These are phyloP conservation scores for Lumnitzera racemosa DNA, from an alignment of 345 rosid genomes.

Conservation along the genomic window DNA sequence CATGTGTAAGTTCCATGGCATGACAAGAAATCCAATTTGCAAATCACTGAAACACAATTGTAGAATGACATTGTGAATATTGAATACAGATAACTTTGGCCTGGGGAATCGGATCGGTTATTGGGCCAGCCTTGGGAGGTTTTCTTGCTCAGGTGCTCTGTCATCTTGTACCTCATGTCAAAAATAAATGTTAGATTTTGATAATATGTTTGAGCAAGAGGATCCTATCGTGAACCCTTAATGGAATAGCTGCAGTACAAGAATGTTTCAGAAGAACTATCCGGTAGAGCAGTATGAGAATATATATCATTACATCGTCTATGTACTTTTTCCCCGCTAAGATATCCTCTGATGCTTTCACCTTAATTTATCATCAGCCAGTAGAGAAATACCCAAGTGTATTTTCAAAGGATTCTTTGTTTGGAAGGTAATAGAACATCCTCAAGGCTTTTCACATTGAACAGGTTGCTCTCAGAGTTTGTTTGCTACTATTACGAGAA, in stretches of 20 bases:
- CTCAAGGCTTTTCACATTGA: not conserved
- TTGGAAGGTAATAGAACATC: conserved; percentile 45
- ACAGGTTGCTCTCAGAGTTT: too few relatives aligned
- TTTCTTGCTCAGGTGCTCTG: conserved; percentile 74
- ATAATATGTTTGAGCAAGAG: too few relatives aligned
- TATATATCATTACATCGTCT: too few relatives aligned
- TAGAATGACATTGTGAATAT: not conserved
- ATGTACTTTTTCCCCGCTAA: too few relatives aligned
- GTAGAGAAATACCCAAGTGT: conserved; percentile 72
- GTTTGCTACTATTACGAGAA: too few relatives aligned
- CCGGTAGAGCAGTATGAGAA: too few relatives aligned
- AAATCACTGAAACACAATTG: too few relatives aligned
- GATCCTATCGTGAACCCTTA: too few relatives aligned
- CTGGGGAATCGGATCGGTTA: conserved; percentile 92
- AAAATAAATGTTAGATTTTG: too few relatives aligned
- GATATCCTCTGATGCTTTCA: too few relatives aligned
- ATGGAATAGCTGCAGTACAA: too few relatives aligned
- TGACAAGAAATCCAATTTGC: not conserved
- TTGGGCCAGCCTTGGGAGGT: conserved; percentile 97
- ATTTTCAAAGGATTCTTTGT: conserved; percentile 61
- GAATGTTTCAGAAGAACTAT: too few relatives aligned
- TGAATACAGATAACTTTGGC: conserved; percentile 70
- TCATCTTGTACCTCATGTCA: not conserved
- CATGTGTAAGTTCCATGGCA: conserved; percentile 50
- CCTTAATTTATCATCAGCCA: conserved; percentile 33